Percentiles rank a stretch among this genome's conserved stretches.
These are phyloP conservation scores for Ceratocystis smalleyi DNA, from an alignment of 2,329 filamentous ascomycete species.

Conservation along the genomic window DNA sequence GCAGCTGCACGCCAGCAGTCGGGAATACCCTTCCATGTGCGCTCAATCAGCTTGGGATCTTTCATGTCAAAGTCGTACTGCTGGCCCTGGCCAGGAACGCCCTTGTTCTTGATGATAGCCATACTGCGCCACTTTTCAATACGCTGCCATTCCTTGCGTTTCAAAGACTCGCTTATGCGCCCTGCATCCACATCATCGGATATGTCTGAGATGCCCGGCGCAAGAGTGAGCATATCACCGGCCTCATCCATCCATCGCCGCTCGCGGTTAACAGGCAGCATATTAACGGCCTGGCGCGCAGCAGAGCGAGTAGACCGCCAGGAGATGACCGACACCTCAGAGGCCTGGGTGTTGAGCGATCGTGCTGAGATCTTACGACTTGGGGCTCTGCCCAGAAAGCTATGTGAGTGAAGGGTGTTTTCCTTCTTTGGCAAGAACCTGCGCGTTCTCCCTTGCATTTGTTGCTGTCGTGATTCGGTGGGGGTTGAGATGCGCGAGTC, in stretches of 20 bases:
- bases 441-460: conserved; percentile 24
- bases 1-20: conserved; percentile 87
- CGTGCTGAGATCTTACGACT: conserved; percentile 41
- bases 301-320: conserved; percentile 39
- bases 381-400: conserved; percentile 29
- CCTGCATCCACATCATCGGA: conserved; percentile 40
- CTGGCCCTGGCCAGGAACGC: conserved; percentile 40
- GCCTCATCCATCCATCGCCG: conserved; percentile 48
- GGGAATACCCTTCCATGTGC: conserved; percentile 96
- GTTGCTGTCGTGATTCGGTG: conserved; percentile 22
- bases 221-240: conserved; percentile 48
- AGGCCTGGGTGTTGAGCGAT: conserved; percentile 43
- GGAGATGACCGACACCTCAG: conserved; percentile 36
- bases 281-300: conserved; percentile 42
- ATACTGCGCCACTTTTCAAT: conserved; percentile 54
- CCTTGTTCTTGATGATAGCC: conserved; percentile 41
- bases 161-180: conserved; percentile 38
- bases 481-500: conserved; percentile 29
- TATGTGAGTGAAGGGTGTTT: conserved; percentile 15
- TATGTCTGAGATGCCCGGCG: conserved; percentile 40
- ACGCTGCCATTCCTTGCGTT: conserved; percentile 46
- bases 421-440: conserved; percentile 27
- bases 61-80: conserved; percentile 65
- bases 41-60: conserved; percentile 71
- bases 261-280: conserved; percentile 45